Evolutionary conservation across 1,284 basidiomycete genomes (phyloP), one percentile per base, ranked within the genome.

Genomic region (Salmacisia buchloeana): DNA sequence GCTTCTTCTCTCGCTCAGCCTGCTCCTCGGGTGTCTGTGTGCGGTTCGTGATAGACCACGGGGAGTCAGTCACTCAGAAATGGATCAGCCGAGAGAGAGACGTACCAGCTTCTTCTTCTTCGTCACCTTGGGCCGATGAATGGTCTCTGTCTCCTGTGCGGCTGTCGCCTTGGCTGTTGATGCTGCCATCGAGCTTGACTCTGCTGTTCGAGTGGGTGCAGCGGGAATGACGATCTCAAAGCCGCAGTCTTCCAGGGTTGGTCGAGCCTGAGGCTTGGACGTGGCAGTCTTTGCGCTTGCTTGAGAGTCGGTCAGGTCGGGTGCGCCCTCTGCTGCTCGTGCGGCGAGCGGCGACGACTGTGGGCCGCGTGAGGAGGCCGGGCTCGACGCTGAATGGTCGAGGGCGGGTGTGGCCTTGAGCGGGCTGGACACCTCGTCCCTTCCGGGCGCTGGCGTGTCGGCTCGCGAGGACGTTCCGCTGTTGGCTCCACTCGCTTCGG

Each of bases 71-170:
- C n/a, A n/a, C n/a, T n/a, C n/a, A n/a, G n/a, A n/a, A n/a, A n/a
- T n/a, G n/a, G n/a, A n/a, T n/a, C n/a, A n/a, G n/a, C n/a, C n/a
- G n/a, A n/a, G n/a, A n/a, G n/a, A n/a, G n/a, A n/a, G 31, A 60
- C 70, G 41, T 69, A 64, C 57, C 52, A 67, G 66, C 63, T 72
- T 69, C 43, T 72, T 69, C 12, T 73, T 68, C 23, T 66, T 69
- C 6, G 64, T 60, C 52, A 71, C 68, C 29, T 27, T 29, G 5
- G 64, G 60, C 35, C 18, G 39, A 5, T 58, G 29, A 6, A 43
- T 35, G 49, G 25, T 31, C n/a, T n/a, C n/a, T n/a, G n/a, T n/a
- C n/a, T n/a, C n/a, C n/a, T n/a, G n/a, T n/a, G n/a, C n/a, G n/a
- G n/a, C n/a, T n/a, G n/a, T n/a, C n/a, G n/a, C n/a, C 45, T 58